Conservation (phyloP, 1,139 yeast species). For the Geotrichum histeridarum region DNA sequence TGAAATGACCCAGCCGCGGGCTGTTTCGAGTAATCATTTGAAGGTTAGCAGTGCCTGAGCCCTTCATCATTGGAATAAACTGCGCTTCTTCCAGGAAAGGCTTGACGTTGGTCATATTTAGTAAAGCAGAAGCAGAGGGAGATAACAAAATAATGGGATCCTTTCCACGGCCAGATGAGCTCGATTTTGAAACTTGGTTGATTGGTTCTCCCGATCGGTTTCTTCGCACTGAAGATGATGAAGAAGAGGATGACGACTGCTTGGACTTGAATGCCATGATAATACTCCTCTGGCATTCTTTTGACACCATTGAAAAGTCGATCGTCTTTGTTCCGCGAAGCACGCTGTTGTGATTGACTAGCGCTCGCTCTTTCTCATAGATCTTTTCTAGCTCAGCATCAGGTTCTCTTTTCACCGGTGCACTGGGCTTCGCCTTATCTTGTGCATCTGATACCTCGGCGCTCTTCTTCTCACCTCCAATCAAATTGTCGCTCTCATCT, state of each 20-base stretch:
- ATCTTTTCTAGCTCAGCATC: conserved; percentile 55
- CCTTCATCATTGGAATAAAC: conserved; percentile 55
- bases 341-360: conserved; percentile 73
- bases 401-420: not conserved
- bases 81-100: conserved; percentile 73
- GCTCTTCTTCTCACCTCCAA: conserved; percentile 20
- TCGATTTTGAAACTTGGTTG: not conserved
- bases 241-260: conserved; percentile 5
- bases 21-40: conserved; percentile 53
- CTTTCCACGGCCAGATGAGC: conserved; percentile 36
- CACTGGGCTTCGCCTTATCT: not conserved
- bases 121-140: conserved; percentile 87
- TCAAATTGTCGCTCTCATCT: conserved; percentile 46
- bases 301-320: conserved; percentile 17
- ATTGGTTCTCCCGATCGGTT: conserved; percentile 1
- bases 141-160: conserved; percentile 92
- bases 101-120: conserved; percentile 77
- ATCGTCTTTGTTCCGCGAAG: conserved; percentile 67
- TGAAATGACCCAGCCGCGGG: conserved; percentile 49
- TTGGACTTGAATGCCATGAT: conserved; percentile 14
- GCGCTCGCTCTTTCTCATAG: conserved; percentile 55
- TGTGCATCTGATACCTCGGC: conserved; percentile 21
- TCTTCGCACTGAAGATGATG: not conserved
- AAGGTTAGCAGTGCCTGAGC: conserved; percentile 41
- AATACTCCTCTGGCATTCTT: conserved; percentile 17